phyloP scores from a whole-genome alignment of 495 filamentous ascomycete species.

The Pyrenopolyporus hunteri region DNA sequence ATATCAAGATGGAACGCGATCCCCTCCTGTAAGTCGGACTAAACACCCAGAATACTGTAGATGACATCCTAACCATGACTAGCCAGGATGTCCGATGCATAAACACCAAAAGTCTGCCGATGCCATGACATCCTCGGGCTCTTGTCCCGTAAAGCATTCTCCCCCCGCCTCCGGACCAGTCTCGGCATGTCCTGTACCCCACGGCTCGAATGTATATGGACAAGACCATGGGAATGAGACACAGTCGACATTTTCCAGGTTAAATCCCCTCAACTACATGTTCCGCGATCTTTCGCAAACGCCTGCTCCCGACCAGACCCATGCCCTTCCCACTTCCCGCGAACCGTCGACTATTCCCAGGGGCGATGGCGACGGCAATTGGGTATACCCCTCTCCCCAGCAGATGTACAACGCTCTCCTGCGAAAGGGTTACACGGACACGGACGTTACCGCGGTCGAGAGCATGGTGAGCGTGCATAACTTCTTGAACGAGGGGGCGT shows the following conservation, averaged over 20 bases:
- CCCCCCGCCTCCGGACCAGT: slow-evolving; percentile 48
- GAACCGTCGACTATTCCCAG: slow-evolving; percentile 86
- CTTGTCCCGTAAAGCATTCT: slow-evolving; percentile 58
- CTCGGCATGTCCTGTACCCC: slow-evolving; percentile 62
- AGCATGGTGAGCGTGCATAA: slow-evolving; percentile 98
- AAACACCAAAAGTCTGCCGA: slow-evolving; percentile 55
- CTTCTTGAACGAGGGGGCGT: slow-evolving; percentile 96
- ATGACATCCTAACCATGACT: slow-evolving; percentile 41
- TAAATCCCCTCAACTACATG: slow-evolving; percentile 98
- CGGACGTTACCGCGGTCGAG: slow-evolving; percentile 90
- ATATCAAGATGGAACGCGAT: slow-evolving; percentile 52
- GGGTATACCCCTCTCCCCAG: slow-evolving; percentile 98
- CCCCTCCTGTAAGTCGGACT: slow-evolving; percentile 67
- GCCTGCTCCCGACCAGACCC: slow-evolving; percentile 71
- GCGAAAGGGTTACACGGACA: slow-evolving; percentile 94
- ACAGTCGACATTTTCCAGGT: slow-evolving; percentile 65
- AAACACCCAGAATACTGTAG: neutral
- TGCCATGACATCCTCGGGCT: slow-evolving; percentile 48
- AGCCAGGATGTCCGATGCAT: slow-evolving; percentile 95
- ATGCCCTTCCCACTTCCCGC: slow-evolving; percentile 74
- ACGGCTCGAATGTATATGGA: slow-evolving; percentile 37
- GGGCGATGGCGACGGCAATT: slow-evolving; percentile 75
- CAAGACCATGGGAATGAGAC: slow-evolving; percentile 39
- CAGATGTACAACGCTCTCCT: slow-evolving; percentile 99
- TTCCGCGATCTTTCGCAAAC: slow-evolving; percentile 81